A percentile compares a stretch with the other conserved stretches of the same genome.
phyloP scores from a whole-genome alignment of 1,284 basidiomycete species.

The Hymenochaete sp. region DNA sequence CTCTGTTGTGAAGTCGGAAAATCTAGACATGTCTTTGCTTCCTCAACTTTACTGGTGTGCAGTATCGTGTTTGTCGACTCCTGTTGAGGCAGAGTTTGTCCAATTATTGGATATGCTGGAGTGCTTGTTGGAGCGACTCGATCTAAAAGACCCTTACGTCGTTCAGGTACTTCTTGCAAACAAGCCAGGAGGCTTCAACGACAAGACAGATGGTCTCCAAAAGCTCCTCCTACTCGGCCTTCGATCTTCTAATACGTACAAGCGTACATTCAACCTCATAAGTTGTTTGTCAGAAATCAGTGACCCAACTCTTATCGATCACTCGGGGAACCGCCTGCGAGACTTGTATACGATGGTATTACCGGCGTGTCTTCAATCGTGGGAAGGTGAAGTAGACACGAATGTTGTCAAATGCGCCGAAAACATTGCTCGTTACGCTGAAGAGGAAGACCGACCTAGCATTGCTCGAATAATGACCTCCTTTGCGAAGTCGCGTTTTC shows the following conservation, averaged over 20 bases:
- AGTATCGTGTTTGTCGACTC: constrained; percentile 75
- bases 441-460: constrained; percentile 61
- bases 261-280: constrained; percentile 63
- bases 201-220: constrained; percentile 59
- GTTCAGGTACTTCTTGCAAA: constrained; percentile 58
- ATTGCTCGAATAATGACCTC: constrained; percentile 84
- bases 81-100: constrained; percentile 75
- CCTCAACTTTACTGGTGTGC: constrained; percentile 88
- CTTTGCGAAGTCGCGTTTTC: constrained; percentile 81
- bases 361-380: constrained; percentile 86
- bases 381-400: constrained; percentile 59
- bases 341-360: constrained; percentile 78
- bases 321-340: constrained; percentile 63
- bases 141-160: constrained; percentile 61
- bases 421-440: constrained; percentile 68
- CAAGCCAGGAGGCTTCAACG: constrained; percentile 67
- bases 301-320: constrained; percentile 66
- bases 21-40: constrained; percentile 53
- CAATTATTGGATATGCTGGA: constrained; percentile 65
- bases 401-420: constrained; percentile 64
- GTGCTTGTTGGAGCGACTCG: constrained; percentile 61
- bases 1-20: constrained; percentile 51
- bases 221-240: constrained; percentile 73
- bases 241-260: constrained; percentile 68
- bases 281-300: constrained; percentile 55